Conservation (phyloP, 179 eudicot genomes). For the Silene noctiflora region DNA sequence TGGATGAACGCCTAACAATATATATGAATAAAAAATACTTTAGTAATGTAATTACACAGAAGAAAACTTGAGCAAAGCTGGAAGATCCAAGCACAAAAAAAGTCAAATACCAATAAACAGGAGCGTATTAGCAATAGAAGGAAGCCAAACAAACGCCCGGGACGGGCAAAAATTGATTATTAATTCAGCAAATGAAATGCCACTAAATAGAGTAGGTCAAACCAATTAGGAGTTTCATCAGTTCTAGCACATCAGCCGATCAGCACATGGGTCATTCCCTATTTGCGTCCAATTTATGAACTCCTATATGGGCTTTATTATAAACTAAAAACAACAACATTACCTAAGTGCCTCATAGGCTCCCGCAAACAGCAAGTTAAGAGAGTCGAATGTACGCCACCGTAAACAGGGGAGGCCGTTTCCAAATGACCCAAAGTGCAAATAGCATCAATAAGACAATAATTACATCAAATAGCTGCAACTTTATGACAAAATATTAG, state of each 20-base stretch:
- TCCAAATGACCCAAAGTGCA: background rate
- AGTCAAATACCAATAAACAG: background rate
- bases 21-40: background rate
- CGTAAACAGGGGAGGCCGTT: background rate
- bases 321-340: background rate
- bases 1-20: conserved; percentile 65
- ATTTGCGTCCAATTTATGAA: background rate
- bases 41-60: background rate
- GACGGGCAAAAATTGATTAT: background rate
- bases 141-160: background rate
- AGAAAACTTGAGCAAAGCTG: background rate
- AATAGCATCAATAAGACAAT: background rate
- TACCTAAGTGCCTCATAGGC: background rate
- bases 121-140: background rate
- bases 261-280: background rate
- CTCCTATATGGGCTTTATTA: background rate
- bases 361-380: background rate
- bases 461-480: background rate
- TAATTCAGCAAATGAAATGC: background rate
- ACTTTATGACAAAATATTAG: too few species aligned
- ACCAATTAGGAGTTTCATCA: background rate
- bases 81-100: background rate
- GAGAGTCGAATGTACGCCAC: background rate
- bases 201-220: background rate
- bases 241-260: background rate